These are phyloP conservation scores for Neonectria magnoliae DNA, from an alignment of 2,329 filamentous ascomycete species.

Conservation along the genomic window DNA sequence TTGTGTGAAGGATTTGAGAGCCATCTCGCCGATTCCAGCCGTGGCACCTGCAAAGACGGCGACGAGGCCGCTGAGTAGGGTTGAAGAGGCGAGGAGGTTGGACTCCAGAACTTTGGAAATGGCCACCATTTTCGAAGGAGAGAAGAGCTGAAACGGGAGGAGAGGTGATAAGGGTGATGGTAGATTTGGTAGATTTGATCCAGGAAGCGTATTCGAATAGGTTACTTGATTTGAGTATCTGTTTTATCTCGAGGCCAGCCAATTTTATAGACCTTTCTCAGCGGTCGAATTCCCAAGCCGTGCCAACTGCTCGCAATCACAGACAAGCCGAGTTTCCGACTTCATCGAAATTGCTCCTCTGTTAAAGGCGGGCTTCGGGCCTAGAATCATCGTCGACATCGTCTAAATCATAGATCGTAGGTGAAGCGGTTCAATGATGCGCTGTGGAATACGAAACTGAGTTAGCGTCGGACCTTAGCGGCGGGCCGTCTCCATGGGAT, in stretches of 20 bases:
- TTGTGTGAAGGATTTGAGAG: constrained; percentile 57
- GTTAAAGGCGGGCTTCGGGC: neutral
- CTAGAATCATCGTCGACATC: neutral
- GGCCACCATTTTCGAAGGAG: constrained; percentile 24
- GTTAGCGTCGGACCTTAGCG: constrained; percentile 28
- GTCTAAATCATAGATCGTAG: neutral
- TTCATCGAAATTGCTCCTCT: neutral
- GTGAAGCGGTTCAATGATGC: constrained; percentile 20
- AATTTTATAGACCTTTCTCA: constrained; percentile 2
- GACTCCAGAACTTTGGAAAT: constrained; percentile 25
- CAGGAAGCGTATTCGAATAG: neutral
- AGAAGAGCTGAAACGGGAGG: neutral
- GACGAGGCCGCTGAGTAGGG: constrained; percentile 44
- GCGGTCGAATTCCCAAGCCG: neutral
- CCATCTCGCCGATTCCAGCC: constrained; percentile 62
- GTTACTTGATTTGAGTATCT: no score
- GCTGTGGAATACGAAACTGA: constrained; percentile 32
- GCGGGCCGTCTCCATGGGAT: neutral
- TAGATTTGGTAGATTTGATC: neutral
- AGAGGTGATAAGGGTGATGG: neutral
- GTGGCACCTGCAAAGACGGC: constrained; percentile 65
- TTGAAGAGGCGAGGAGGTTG: constrained; percentile 23
- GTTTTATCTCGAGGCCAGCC: neutral
- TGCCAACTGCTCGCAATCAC: neutral
- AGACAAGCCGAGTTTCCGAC: neutral